Evolutionary conservation across 176 grass and related monocot genomes (phyloP).

Genomic region (Areca catechu): DNA sequence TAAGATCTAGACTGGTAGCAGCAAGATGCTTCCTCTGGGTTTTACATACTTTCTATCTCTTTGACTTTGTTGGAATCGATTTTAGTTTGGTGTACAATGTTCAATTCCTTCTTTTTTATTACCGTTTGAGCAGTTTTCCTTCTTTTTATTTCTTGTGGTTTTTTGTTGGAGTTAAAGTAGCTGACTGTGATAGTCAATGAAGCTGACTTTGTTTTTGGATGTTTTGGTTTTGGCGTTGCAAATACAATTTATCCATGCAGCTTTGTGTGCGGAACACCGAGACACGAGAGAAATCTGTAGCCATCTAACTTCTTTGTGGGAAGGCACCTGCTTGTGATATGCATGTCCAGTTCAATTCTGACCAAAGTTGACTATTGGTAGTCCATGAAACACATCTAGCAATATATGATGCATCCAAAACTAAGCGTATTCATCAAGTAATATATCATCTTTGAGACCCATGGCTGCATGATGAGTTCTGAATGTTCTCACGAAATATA

Average conservation of each 20-base stretch:
- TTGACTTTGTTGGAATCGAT: no score
- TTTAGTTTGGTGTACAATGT: no score
- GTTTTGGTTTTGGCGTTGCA: no score
- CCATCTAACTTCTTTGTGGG: constrained; percentile 67
- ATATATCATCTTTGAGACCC: constrained; percentile 1
- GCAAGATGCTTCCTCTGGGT: no score
- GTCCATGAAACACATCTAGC: constrained; percentile 92
- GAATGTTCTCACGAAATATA: constrained; percentile 7
- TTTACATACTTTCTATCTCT: no score
- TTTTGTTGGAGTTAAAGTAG: no score
- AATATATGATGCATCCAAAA: constrained; percentile 82
- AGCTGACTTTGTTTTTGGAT: no score
- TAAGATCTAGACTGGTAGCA: no score
- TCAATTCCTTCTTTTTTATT: no score
- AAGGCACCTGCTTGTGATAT: constrained; percentile 72
- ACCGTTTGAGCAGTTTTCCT: no score
- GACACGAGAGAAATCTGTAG: constrained; percentile 58
- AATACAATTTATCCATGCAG: constrained; percentile 23
- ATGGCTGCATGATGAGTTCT: constrained; percentile 4
- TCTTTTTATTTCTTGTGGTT: constrained; percentile 3
- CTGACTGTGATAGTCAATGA: no score
- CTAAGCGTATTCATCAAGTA: constrained; percentile 83
- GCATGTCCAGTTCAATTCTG: constrained; percentile 76
- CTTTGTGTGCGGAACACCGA: constrained; percentile 77
- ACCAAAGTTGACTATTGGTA: constrained; percentile 66